Evolutionary conservation across 2,329 filamentous ascomycete species (phyloP), one percentile per base, ranked within the genome.

Genomic region (Tolypocladium ovalisporum): DNA sequence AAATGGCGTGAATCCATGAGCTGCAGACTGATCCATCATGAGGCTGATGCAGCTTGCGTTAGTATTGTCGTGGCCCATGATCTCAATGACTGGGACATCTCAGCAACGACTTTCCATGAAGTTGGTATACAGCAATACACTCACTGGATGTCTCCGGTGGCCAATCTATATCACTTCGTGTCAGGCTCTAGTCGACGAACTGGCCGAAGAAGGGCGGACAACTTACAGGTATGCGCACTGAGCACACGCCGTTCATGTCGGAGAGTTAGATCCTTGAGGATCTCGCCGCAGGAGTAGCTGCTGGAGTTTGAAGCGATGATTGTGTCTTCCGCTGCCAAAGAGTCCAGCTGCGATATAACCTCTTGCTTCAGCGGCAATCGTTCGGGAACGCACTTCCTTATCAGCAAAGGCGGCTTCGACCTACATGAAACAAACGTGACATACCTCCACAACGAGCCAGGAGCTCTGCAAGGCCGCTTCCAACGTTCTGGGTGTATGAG

Each of bases 271-370:
- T 66, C 67, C 1, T 73, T 63, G 0, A 76, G 59, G n/a, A 78
- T 75, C 54, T 77, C 74, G 0, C 66, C 65, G 24, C 73, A 75
- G 8, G 71, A 70, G 60, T 75, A 77, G 54, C 75, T 77, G 58
- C 75, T 77, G 1, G 76, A 78, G 55, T 79, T 79, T 0, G 74
- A 76, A 0, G 73, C 75, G 51, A 79, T 70, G 7, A 77, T 73
- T 0, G 70, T 71, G 1, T 71, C 66, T 0, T 64, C 57, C 0
- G 65, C 62, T 0, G 75, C 69, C 1, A 72, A 52, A 1, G 65
- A 57, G 60, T 77, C 76, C 2, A 79, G 64, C 27, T 76, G 62
- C 0, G 59, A 49, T 29, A 79, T 70, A 5, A 75, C 64, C 2
- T 66, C 61, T 52, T 65, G 69, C 60, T 79, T 79, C n/a, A 77